Conservation (phyloP, 2,329 filamentous ascomycete species). For the Phoma sp. region DNA sequence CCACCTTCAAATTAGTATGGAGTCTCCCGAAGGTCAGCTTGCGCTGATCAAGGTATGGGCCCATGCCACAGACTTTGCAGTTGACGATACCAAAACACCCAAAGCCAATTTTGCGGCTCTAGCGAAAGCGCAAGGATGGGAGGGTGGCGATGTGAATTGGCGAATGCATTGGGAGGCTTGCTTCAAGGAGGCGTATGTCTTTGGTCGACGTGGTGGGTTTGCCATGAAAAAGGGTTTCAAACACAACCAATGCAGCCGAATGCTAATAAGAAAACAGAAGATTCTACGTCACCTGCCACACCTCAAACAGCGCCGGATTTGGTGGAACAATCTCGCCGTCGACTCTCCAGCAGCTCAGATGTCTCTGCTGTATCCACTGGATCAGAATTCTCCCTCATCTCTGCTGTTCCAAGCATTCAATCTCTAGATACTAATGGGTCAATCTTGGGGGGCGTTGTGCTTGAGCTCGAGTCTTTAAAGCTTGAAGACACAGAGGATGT, state of each 20-base stretch:
- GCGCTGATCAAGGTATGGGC: conserved; percentile 22
- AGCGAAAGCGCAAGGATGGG: conserved; percentile 29
- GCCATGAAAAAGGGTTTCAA: background rate
- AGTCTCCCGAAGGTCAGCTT: conserved; percentile 14
- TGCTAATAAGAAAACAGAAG: background rate
- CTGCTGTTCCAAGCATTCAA: conserved; percentile 18
- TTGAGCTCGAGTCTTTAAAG: conserved; percentile 3
- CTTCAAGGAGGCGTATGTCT: conserved; percentile 24
- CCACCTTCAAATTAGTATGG: conserved; percentile 2
- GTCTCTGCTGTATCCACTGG: conserved; percentile 10
- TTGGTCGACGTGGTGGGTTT: conserved; percentile 14
- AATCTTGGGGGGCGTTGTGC: conserved; percentile 13
- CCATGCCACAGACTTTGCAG: conserved; percentile 14
- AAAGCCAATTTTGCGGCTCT: conserved; percentile 33
- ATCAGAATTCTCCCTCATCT: conserved; percentile 23
- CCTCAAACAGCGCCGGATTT: background rate
- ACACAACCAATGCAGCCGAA: no score
- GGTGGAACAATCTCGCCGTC: conserved; percentile 12
- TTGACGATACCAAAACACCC: conserved; percentile 16
- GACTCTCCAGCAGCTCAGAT: conserved; percentile 22
- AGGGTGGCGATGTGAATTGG: conserved; percentile 23
- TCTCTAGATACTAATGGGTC: conserved; percentile 22
- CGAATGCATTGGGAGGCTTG: conserved; percentile 22
- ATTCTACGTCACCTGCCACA: background rate
- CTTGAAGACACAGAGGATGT: background rate